A percentile compares a stretch with the other conserved stretches of the same genome.
Conservation (phyloP, 2,329 filamentous ascomycete species). For the Incumbomyces delicatus region DNA sequence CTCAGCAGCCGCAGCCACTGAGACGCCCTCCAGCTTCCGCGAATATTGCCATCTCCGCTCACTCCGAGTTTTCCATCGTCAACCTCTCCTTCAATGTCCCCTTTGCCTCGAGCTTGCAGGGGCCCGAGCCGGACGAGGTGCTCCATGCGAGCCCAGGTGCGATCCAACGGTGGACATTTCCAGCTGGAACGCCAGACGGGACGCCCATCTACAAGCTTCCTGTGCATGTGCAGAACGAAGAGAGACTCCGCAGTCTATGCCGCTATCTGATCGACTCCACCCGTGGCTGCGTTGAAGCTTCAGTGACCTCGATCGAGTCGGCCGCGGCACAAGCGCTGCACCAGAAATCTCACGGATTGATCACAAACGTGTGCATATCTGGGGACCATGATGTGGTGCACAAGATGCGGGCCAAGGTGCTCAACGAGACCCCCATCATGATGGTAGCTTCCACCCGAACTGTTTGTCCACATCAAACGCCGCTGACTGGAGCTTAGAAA, state of each 20-base stretch:
- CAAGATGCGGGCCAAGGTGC: slow-evolving; percentile 77
- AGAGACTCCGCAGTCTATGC: slow-evolving; percentile 68
- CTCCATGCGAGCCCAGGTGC: slow-evolving; percentile 84
- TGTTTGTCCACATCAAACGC: slow-evolving; percentile 11
- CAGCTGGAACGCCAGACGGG: slow-evolving; percentile 74
- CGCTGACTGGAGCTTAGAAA: slow-evolving; percentile 46
- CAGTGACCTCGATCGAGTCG: slow-evolving; percentile 71
- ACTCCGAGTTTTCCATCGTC: slow-evolving; percentile 65
- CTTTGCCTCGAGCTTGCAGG: slow-evolving; percentile 82
- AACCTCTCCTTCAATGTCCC: slow-evolving; percentile 96
- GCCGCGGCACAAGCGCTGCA: slow-evolving; percentile 49
- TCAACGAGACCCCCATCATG: slow-evolving; percentile 86
- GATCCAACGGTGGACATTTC: slow-evolving; percentile 85
- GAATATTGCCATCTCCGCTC: slow-evolving; percentile 54
- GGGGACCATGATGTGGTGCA: slow-evolving; percentile 80
- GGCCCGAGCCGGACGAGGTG: slow-evolving; percentile 89
- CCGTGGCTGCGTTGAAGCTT: slow-evolving; percentile 66
- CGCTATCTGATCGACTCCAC: slow-evolving; percentile 63
- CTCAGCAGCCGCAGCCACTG: slow-evolving; percentile 39
- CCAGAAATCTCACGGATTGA: slow-evolving; percentile 45
- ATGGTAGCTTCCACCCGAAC: slow-evolving; percentile 53
- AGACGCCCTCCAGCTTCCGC: slow-evolving; percentile 44
- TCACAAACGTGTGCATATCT: slow-evolving; percentile 84
- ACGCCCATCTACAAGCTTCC: slow-evolving; percentile 80
- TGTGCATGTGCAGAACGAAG: slow-evolving; percentile 81